phyloP scores from a whole-genome alignment of 768 basidiomycete species.

The Phylloporus arenicola region DNA sequence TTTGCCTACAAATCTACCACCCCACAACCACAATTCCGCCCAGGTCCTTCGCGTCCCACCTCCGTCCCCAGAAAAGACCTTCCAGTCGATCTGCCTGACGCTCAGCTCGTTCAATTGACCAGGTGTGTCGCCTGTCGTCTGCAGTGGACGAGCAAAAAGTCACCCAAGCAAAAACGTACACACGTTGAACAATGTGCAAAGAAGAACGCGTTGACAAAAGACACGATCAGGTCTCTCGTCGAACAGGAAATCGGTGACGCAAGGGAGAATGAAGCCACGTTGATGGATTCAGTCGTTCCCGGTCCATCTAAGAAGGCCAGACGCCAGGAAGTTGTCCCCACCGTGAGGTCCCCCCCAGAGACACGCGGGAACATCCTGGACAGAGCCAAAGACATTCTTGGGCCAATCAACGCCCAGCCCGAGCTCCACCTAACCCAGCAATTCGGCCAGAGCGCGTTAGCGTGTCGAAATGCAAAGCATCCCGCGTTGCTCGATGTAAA shows the following conservation, averaged over 20 bases:
- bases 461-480: constrained; percentile 7
- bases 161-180: constrained; percentile 51
- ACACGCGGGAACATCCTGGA: constrained; percentile 41
- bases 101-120: constrained; percentile 42
- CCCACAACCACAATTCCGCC: not conserved
- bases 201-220: constrained; percentile 48
- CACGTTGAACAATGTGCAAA: constrained; percentile 69
- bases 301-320: constrained; percentile 42
- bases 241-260: constrained; percentile 48
- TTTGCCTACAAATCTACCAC: constrained; percentile 34
- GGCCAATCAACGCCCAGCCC: not conserved
- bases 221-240: constrained; percentile 51
- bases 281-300: constrained; percentile 52
- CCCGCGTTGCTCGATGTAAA: not conserved
- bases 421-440: constrained; percentile 27
- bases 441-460: constrained; percentile 30
- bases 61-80: constrained; percentile 5
- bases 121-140: constrained; percentile 63
- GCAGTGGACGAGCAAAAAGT: constrained; percentile 68
- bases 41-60: constrained; percentile 1
- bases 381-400: constrained; percentile 35
- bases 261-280: constrained; percentile 31
- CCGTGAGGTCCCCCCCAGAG: constrained; percentile 42
- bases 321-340: constrained; percentile 34
- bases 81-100: constrained; percentile 38